Evolutionary conservation across 2,329 filamentous ascomycete genomes (phyloP), one percentile per base, ranked within the genome.

Genomic region (Scedosporium boydii): DNA sequence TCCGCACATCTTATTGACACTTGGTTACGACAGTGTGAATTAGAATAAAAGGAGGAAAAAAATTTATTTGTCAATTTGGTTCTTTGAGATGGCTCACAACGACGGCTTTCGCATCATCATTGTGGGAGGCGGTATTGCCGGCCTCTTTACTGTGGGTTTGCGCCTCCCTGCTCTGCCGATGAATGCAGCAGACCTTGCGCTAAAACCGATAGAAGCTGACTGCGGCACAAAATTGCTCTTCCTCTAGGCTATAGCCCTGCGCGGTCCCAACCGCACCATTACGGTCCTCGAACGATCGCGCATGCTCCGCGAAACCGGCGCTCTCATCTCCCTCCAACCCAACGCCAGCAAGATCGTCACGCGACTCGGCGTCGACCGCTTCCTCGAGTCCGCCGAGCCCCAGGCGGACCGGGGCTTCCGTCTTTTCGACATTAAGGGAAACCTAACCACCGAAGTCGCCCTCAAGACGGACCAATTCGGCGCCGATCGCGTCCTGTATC

Each of bases 321-420:
- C 75, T 1, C 70, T 74, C 6, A 75, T 77, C 18, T 77, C 75
- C 0, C 68, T 78, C 0, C 75, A 78, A 58, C 76, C 75, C 0
- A 77, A 78, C 65, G 76, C 76, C 0, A 71, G 71, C 21, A 70
- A 72, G 44, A 74, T 75, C 2, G 65, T 75, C 6, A 57, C 68
- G 6, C 58, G 48, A 58, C 76, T 72, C 72, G 67, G 67, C 0
- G 63, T 77, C 1, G 65, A 66, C 14, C 58, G 63, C 21, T 66
- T 71, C 6, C 69, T 75, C 2, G 62, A 67, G 4, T 64, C 66
- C 2, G 69, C 70, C 12, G 69, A 69, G 41, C 72, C 73, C 0
- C 73, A 72, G 61, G 65, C 71, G 6, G 75, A 77, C 63, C 63
- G 68, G 34, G 72, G 69, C 0, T 77, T 77, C 62, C 70, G 72